These are phyloP conservation scores for Lactarius indigo DNA, from an alignment of 768 basidiomycete species.

Conservation along the genomic window DNA sequence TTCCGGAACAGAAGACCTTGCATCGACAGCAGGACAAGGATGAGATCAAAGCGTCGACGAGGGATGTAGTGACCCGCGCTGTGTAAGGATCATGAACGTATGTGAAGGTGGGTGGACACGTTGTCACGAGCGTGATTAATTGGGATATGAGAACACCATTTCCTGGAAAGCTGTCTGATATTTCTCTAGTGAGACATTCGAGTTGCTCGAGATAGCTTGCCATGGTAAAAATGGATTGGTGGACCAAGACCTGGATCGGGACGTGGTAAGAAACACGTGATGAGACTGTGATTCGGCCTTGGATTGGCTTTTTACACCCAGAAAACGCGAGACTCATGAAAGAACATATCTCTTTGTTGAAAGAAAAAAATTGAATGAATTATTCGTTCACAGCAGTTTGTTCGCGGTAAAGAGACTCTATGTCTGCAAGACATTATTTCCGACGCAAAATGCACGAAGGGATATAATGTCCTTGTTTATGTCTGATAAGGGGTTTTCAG, in stretches of 20 bases:
- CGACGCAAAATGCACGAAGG: background rate
- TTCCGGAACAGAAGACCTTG: background rate
- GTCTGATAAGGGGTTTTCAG: background rate
- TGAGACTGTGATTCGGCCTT: background rate
- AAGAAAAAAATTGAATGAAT: too few relatives aligned
- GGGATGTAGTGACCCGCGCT: constrained; percentile 42
- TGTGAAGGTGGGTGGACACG: constrained; percentile 59
- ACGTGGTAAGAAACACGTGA: constrained; percentile 11
- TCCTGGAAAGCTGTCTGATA: constrained; percentile 27
- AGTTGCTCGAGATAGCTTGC: constrained; percentile 21
- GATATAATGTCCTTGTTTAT: background rate
- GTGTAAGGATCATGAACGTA: constrained; percentile 60
- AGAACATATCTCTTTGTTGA: background rate
- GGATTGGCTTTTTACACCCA: background rate
- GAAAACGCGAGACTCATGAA: background rate
- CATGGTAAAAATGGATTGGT: background rate
- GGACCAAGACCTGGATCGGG: background rate
- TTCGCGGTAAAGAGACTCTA: too few relatives aligned
- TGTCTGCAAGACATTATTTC: too few relatives aligned
- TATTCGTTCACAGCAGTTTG: too few relatives aligned
- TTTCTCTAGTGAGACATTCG: constrained; percentile 17
- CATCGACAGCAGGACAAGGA: constrained; percentile 24
- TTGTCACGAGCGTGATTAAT: constrained; percentile 32
- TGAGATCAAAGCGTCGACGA: constrained; percentile 40
- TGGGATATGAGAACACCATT: constrained; percentile 27